A percentile compares a stretch with the other conserved stretches of the same genome.
Evolutionary conservation across 768 basidiomycete species (phyloP).

Genomic region (Phylloporus arenicola): DNA sequence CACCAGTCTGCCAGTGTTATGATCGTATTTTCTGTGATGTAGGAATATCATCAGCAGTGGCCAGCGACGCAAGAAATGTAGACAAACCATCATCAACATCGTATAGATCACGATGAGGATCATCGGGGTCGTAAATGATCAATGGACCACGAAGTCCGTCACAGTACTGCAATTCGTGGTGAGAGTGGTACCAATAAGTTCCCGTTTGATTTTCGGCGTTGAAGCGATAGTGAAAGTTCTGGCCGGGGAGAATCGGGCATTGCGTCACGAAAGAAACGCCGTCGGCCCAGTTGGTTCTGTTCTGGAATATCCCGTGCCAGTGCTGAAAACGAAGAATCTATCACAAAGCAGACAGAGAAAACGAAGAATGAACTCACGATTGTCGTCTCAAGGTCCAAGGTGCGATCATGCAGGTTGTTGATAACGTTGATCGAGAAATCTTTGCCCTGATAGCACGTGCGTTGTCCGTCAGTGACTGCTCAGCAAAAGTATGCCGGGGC

Average conservation of each 20-base stretch:
- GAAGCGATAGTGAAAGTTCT: conserved; percentile 40
- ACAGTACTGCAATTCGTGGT: conserved; percentile 35
- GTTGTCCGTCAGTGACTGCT: background rate
- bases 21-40: conserved; percentile 34
- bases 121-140: conserved; percentile 42
- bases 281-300: conserved; percentile 32
- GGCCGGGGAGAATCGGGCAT: conserved; percentile 38
- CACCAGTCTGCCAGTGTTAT: conserved; percentile 45
- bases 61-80: background rate
- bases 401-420: conserved; percentile 28
- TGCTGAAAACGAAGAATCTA: conserved; percentile 16
- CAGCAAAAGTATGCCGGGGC: background rate
- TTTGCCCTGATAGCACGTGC: conserved; percentile 23
- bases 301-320: conserved; percentile 34
- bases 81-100: conserved; percentile 43
- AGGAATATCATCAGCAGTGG: background rate
- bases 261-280: conserved; percentile 41
- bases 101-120: conserved; percentile 38
- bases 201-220: conserved; percentile 35
- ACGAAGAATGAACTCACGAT: conserved; percentile 26
- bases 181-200: conserved; percentile 48
- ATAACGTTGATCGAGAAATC: conserved; percentile 35
- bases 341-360: background rate
- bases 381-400: conserved; percentile 33
- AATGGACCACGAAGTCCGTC: conserved; percentile 40